Base-by-base conservation (phyloP, 257 asterid genomes). In the Solanum piurae region DNA sequence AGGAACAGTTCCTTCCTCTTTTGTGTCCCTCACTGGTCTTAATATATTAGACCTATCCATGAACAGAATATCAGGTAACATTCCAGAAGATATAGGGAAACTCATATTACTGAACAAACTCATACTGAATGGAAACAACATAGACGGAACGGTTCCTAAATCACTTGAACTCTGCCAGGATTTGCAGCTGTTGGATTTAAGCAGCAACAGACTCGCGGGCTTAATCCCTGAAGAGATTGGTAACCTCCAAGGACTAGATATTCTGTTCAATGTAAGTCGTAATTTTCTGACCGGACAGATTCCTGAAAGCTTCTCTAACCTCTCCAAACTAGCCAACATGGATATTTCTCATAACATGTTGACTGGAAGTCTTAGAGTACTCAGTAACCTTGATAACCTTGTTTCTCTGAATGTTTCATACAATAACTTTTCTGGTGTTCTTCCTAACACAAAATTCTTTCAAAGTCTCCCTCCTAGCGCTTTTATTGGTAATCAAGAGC, bases 331-430 rank as follows among this genome's bases (percentile, higher is more conserved):
- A 21, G 93, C 95, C 55, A 94, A 86, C 91, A 93, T 94, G 95
- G 96, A 94, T 87, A 88, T 94, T 82, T 94, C 98, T 79, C 93
- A 92, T 89, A 94, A 94, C 91, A 90, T 91, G 93, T 86, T 94
- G 91, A 90, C 86, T 87, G 98, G 98, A 89, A 91, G 90, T 91
- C 91, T 94, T 84, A 88, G 86, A 83, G 91, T 87, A 38, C 88
- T 94, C 49, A 86, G 95, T 49, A 88, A 87, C 90, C 93, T 95
- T 58, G 92, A 95, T 77, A 95, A 94, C 86, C 98, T 95, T 33
- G 95, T 94, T 75, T 92, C 93, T 38, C 68, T 94, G 88, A 95
- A 95, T 91, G 93, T 95, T 86, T 94, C 98, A 8, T 92, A 93
- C 89, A 95, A 95, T 71, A 93, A 91, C 10, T 93, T 94, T 37